phyloP scores from a whole-genome alignment of 2,329 filamentous ascomycete genomes.

The Stachybotrys chlorohalonatus region DNA sequence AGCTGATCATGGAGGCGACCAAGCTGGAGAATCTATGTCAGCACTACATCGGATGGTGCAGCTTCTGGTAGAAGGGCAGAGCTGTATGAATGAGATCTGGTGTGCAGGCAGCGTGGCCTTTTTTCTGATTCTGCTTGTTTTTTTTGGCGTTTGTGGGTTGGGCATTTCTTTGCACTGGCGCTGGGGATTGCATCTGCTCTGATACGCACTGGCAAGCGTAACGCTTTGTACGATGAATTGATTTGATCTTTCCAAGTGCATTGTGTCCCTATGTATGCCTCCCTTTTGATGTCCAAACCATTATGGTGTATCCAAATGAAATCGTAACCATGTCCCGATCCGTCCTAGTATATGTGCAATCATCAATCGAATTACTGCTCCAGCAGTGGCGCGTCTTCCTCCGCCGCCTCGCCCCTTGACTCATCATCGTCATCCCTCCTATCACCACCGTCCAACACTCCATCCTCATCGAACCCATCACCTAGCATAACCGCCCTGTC shows the following conservation, averaged over 20 bases:
- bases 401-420: not conserved
- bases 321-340: too few relatives aligned
- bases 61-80: constrained; percentile 65
- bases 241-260: too few relatives aligned
- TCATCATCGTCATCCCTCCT: not conserved
- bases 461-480: not conserved
- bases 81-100: not conserved
- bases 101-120: too few relatives aligned
- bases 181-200: too few relatives aligned
- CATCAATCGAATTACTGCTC: not conserved
- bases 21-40: constrained; percentile 97
- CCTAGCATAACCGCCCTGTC: not conserved
- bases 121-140: not conserved
- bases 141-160: not conserved
- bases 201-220: too few relatives aligned
- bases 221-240: too few relatives aligned
- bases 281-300: too few relatives aligned
- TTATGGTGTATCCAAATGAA: too few relatives aligned
- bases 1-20: constrained; percentile 88
- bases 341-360: too few relatives aligned
- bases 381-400: constrained; percentile 5
- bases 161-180: too few relatives aligned
- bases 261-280: too few relatives aligned
- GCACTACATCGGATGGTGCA: constrained; percentile 98
- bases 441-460: not conserved